phyloP scores from a whole-genome alignment of 106 monocot species.

The Allium fistulosum region DNA sequence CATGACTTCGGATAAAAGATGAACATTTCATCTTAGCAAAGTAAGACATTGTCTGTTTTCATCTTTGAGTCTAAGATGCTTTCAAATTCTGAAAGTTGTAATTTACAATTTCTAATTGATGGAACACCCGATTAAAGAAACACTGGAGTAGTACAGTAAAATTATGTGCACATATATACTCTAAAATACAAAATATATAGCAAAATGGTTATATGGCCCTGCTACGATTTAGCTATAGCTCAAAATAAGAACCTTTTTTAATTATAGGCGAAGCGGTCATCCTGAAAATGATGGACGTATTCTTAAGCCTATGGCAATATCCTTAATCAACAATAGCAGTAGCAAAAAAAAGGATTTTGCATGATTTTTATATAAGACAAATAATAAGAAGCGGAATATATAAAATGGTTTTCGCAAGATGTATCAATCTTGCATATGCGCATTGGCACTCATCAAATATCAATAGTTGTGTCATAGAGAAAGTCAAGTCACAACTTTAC shows the following conservation, averaged over 20 bases:
- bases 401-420: no score
- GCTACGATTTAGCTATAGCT: no score
- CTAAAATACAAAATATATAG: not conserved
- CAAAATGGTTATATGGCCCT: no score
- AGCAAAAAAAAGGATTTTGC: not conserved
- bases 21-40: no score
- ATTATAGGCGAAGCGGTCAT: constrained; percentile 87
- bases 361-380: no score
- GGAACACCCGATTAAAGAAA: constrained; percentile 42
- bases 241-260: constrained; percentile 42
- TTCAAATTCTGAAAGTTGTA: constrained; percentile 71
- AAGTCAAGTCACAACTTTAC: not conserved
- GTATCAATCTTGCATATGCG: constrained; percentile 29
- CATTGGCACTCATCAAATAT: constrained; percentile 93
- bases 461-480: constrained; percentile 39
- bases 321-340: constrained; percentile 30
- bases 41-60: not conserved
- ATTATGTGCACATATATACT: not conserved
- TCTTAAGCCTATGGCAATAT: constrained; percentile 52
- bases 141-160: not conserved
- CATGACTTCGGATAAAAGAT: no score
- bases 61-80: constrained; percentile 75
- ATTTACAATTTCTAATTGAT: constrained; percentile 59
- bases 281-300: constrained; percentile 65
- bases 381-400: no score